These are phyloP conservation scores for Areca catechu DNA, from an alignment of 176 grass and related monocot genomes.

Conservation along the genomic window DNA sequence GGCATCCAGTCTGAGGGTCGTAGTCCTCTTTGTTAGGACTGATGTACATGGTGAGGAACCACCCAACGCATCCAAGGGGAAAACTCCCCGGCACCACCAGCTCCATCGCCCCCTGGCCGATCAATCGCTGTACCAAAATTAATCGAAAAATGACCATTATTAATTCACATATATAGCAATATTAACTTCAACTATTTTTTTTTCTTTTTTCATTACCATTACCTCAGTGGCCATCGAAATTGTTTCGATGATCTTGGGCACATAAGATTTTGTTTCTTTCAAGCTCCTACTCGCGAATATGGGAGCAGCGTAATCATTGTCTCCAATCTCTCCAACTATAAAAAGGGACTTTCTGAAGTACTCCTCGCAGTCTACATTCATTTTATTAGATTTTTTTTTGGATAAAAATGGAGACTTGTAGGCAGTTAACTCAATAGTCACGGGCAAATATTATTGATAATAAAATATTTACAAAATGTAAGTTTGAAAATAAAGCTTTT, in stretches of 20 bases:
- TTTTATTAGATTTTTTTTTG: too few species aligned
- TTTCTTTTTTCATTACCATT: background rate
- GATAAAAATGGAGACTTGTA: too few species aligned
- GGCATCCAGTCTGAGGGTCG: slow-evolving; percentile 47
- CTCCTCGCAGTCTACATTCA: slow-evolving; percentile 4
- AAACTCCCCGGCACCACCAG: slow-evolving; percentile 67
- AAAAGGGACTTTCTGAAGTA: slow-evolving; percentile 15
- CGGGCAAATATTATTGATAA: too few species aligned
- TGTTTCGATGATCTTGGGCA: slow-evolving; percentile 8
- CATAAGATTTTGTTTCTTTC: background rate
- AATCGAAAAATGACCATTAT: too few species aligned
- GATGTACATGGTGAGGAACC: slow-evolving; percentile 63
- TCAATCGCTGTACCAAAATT: slow-evolving; percentile 19
- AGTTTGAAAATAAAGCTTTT: too few species aligned
- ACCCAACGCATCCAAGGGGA: slow-evolving; percentile 69
- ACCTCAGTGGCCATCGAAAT: slow-evolving; percentile 16
- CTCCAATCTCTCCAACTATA: slow-evolving; percentile 21
- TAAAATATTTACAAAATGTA: too few species aligned
- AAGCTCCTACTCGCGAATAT: background rate
- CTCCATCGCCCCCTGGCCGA: slow-evolving; percentile 48
- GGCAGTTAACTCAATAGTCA: too few species aligned
- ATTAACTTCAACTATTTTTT: too few species aligned
- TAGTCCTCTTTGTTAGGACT: slow-evolving; percentile 43
- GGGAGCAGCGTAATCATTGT: slow-evolving; percentile 13
- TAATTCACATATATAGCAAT: too few species aligned